Percentiles rank a stretch among this genome's conserved stretches.
phyloP scores from a whole-genome alignment of 305 asterid genomes.

The Rubia peregrina region DNA sequence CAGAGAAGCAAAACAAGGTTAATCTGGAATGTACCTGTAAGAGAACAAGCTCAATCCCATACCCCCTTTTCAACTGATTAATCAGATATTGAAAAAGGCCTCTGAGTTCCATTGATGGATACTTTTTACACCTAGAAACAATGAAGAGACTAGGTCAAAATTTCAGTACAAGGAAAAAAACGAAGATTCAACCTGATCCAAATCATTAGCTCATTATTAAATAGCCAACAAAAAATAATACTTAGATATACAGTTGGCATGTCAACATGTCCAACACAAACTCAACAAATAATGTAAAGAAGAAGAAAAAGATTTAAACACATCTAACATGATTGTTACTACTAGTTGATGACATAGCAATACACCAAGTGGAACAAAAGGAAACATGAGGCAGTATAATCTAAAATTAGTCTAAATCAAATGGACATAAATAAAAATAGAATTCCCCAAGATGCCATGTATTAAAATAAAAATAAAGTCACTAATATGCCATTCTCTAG shows the following conservation, averaged over 20 bases:
- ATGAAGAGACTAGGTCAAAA: conserved; percentile 8
- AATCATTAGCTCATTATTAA: not conserved
- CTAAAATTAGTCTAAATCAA: too few relatives aligned
- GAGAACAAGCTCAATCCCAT: conserved; percentile 95
- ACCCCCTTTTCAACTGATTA: conserved; percentile 95
- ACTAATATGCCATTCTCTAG: too few relatives aligned
- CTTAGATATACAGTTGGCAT: not conserved
- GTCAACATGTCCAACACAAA: not conserved
- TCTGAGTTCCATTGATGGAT: conserved; percentile 98
- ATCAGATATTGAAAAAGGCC: conserved; percentile 99
- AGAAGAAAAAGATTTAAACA: too few relatives aligned
- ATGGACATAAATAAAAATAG: too few relatives aligned
- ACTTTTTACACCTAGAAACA: conserved; percentile 86
- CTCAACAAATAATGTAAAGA: not conserved
- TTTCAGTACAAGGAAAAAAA: not conserved
- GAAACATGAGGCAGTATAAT: too few relatives aligned
- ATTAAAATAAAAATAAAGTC: too few relatives aligned
- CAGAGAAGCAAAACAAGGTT: conserved; percentile 8
- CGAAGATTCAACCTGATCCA: not conserved
- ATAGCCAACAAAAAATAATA: not conserved
- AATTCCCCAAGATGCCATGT: too few relatives aligned
- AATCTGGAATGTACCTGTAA: conserved; percentile 54
- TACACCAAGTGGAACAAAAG: too few relatives aligned
- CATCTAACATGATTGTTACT: too few relatives aligned
- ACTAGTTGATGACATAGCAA: too few relatives aligned